Percentiles rank a stretch among this genome's conserved stretches.
phyloP scores from a whole-genome alignment of 768 basidiomycete genomes.

The Podaxis sp. region DNA sequence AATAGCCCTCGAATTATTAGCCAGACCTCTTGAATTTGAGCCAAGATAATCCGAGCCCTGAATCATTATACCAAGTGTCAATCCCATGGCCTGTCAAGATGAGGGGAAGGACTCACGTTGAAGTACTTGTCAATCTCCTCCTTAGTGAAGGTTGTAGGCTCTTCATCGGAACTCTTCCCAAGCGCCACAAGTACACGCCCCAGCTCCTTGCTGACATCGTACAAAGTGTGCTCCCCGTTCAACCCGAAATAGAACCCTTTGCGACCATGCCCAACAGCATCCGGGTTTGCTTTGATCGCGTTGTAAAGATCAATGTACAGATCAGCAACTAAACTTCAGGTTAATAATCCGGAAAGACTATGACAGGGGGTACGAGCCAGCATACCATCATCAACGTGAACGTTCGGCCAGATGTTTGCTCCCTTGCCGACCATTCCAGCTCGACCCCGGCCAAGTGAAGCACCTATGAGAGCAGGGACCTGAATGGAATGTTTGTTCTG shows the following conservation, averaged over 20 bases:
- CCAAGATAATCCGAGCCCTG: conserved; percentile 19
- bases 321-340: conserved; percentile 36
- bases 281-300: conserved; percentile 24
- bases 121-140: conserved; percentile 44
- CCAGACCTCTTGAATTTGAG: conserved; percentile 43
- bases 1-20: conserved; percentile 39
- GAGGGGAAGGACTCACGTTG: conserved; percentile 20
- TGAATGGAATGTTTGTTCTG: conserved; percentile 51
- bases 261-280: conserved; percentile 39
- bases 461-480: conserved; percentile 44
- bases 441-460: conserved; percentile 40
- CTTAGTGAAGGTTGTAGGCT: conserved; percentile 46
- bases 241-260: conserved; percentile 51
- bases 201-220: conserved; percentile 37
- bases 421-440: conserved; percentile 54
- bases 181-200: conserved; percentile 36
- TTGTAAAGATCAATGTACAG: conserved; percentile 44
- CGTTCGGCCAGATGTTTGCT: conserved; percentile 52
- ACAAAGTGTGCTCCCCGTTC: conserved; percentile 44
- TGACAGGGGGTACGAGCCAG: not conserved
- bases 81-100: not conserved
- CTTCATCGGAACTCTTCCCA: conserved; percentile 34
- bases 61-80: not conserved
- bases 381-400: conserved; percentile 54
- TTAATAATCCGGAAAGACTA: not conserved